Percentiles rank a stretch among this genome's conserved stretches.
phyloP scores from a whole-genome alignment of 805 yeast genomes.

The Wickerhamomyces tratensis region DNA sequence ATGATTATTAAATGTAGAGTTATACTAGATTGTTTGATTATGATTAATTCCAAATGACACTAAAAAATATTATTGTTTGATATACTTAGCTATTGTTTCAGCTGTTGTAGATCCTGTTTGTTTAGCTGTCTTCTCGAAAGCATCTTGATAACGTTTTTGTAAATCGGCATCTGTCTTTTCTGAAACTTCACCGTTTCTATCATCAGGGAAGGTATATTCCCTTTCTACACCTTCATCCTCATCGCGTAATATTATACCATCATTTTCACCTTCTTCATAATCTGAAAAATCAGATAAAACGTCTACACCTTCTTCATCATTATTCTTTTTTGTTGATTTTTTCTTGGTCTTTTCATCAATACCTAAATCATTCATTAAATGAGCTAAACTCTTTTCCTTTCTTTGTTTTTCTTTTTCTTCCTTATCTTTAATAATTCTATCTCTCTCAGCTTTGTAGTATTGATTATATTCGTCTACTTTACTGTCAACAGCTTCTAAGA shows the following conservation, averaged over 20 bases:
- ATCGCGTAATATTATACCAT: conserved; percentile 31
- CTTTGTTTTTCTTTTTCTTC: conserved; percentile 64
- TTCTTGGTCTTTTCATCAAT: conserved; percentile 29
- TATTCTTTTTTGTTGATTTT: conserved; percentile 25
- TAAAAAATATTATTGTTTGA: conserved; percentile 25
- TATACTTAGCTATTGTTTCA: conserved; percentile 61
- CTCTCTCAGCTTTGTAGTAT: conserved; percentile 80
- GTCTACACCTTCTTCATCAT: conserved; percentile 33
- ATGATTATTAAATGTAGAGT: no score
- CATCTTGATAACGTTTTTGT: conserved; percentile 64
- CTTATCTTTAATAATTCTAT: conserved; percentile 64
- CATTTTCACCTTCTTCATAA: conserved; percentile 32
- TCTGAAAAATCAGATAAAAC: conserved; percentile 45
- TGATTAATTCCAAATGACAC: no score
- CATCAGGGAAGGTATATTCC: conserved; percentile 65
- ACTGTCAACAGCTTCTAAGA: conserved; percentile 70
- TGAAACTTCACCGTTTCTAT: conserved; percentile 50
- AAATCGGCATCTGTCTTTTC: conserved; percentile 33
- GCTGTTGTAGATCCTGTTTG: conserved; percentile 58
- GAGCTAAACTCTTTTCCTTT: conserved; percentile 60
- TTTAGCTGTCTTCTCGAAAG: conserved; percentile 56
- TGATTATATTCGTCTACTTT: conserved; percentile 83
- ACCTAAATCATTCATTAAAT: conserved; percentile 83
- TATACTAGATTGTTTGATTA: no score
- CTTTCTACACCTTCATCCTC: conserved; percentile 47